Conservation (phyloP, 352 stramenopile species). For the Salisapilia sapeloensis region DNA sequence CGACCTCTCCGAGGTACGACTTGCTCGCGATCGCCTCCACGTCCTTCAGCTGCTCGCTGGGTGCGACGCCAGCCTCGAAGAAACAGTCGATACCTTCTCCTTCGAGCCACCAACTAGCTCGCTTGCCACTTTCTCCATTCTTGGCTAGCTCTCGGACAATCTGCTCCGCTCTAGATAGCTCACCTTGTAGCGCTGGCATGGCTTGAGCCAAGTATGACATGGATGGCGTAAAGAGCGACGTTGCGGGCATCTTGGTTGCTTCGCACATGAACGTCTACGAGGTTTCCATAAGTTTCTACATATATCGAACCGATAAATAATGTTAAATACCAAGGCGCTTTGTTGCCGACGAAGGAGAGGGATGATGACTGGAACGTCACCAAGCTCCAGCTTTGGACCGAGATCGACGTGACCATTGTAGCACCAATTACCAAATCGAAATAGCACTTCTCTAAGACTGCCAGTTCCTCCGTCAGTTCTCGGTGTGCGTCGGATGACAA, state of each 20-base stretch:
- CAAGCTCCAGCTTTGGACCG: conserved; percentile 72
- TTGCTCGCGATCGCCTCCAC: conserved; percentile 91
- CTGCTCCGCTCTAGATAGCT: conserved; percentile 69
- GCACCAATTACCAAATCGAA: conserved; percentile 92
- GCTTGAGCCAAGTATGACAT: conserved; percentile 78
- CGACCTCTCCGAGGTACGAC: conserved; percentile 82
- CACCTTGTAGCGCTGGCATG: conserved; percentile 72
- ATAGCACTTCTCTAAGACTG: conserved; percentile 84
- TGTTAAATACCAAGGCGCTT: conserved; percentile 54
- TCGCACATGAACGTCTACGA: conserved; percentile 84
- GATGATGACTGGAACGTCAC: conserved; percentile 88
- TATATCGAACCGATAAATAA: not conserved
- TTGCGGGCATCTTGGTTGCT: conserved; percentile 78
- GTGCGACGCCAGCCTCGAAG: conserved; percentile 82
- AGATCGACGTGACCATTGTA: conserved; percentile 89
- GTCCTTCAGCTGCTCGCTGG: conserved; percentile 46
- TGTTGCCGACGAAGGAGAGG: conserved; percentile 88
- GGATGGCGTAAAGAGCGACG: conserved; percentile 72
- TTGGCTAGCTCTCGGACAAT: conserved; percentile 51
- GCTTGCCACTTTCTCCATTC: conserved; percentile 21
- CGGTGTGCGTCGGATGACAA: conserved; percentile 58
- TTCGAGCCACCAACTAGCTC: conserved; percentile 78
- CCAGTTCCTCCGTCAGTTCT: conserved; percentile 10
- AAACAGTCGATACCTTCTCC: conserved; percentile 83
- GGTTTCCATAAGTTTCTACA: not conserved